Base-by-base conservation (phyloP, 805 yeast genomes). In the Schizosaccharomyces osmophilus region DNA sequence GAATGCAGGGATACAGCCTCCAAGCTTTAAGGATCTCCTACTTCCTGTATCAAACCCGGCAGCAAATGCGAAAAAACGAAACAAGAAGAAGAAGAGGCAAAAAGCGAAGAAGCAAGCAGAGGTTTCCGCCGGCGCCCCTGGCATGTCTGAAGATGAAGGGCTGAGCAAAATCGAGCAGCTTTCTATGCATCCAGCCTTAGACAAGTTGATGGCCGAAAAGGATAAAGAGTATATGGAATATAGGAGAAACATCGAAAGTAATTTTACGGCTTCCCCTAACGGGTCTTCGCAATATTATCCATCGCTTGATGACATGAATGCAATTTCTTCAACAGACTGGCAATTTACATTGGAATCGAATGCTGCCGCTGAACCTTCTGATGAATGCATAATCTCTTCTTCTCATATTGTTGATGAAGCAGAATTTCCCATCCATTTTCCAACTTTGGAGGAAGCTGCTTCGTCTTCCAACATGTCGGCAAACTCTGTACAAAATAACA, bases 41-140 rank as follows among this genome's bases (percentile, higher is more conserved):
- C 32, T 48, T 17, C 55, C 45, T 55, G 17, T 22, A 31, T 26
- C 55, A 24, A 62, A 51, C 58, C 26, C 15, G 32, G 19, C 19
- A 4, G 8, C 59, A 48, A 63, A 63, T 31, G 59, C 59, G 32
- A 31, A 55, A n/a, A 63, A 63, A 58, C 63, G 63, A 36, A 63
- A 63, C 61, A 63, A 63, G 59, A 63, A 63, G 36, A 63, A 63
- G 63, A 63, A 63, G 59, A 48, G 24, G 26, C 36, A 22, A 17
- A 51, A 51, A 51, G 57, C 57, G 15, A 51, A 51, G 17, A 51
- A 51, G n/a, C 19, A 22, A 19, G 57, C 26, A 8, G 57, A 22
- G 13, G n/a, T 13, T 51, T 17, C 31, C 1, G 57, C 39, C 5
- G 51, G 22, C 26, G 22, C 51, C 22, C 15, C 41, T 4, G 41